Evolutionary conservation across 805 yeast species (phyloP).

Genomic region (Candida nanaspora): DNA sequence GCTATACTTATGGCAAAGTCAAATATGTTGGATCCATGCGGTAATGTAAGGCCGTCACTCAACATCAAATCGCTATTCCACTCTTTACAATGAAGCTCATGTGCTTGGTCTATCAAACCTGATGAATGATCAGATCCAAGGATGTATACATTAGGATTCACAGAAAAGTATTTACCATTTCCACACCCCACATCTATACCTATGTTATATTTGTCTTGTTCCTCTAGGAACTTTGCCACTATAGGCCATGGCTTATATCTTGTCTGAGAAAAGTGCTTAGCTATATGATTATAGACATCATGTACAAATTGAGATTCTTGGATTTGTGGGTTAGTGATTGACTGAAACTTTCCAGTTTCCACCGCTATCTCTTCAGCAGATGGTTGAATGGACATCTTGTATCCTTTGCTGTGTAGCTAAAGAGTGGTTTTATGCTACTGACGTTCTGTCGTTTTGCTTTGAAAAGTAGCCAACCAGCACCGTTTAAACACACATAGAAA

Average conservation of each 20-base stretch:
- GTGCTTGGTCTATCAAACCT: slow-evolving; percentile 62
- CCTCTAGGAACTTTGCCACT: slow-evolving; percentile 61
- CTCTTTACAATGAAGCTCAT: slow-evolving; percentile 24
- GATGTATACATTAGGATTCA: slow-evolving; percentile 61
- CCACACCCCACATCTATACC: slow-evolving; percentile 98
- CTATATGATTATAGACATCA: slow-evolving; percentile 88
- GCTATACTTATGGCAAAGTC: slow-evolving; percentile 93
- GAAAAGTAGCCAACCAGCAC: no score
- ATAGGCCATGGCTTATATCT: slow-evolving; percentile 98
- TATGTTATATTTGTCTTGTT: slow-evolving; percentile 44
- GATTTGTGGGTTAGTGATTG: slow-evolving; percentile 33
- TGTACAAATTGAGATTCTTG: slow-evolving; percentile 82
- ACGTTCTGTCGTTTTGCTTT: no score
- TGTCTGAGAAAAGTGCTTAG: slow-evolving; percentile 87
- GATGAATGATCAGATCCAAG: slow-evolving; percentile 72
- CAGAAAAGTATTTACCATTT: slow-evolving; percentile 81
- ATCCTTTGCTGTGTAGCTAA: not conserved
- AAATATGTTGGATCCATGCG: slow-evolving; percentile 41
- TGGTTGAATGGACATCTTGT: slow-evolving; percentile 16
- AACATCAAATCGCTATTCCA: slow-evolving; percentile 49
- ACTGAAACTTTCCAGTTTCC: slow-evolving; percentile 23
- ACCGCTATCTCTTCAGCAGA: slow-evolving; percentile 18
- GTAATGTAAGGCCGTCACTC: slow-evolving; percentile 72
- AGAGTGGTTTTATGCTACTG: no score
- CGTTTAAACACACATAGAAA: no score